Conservation (phyloP, 345 rosid species). For the Cochlearia excelsa region DNA sequence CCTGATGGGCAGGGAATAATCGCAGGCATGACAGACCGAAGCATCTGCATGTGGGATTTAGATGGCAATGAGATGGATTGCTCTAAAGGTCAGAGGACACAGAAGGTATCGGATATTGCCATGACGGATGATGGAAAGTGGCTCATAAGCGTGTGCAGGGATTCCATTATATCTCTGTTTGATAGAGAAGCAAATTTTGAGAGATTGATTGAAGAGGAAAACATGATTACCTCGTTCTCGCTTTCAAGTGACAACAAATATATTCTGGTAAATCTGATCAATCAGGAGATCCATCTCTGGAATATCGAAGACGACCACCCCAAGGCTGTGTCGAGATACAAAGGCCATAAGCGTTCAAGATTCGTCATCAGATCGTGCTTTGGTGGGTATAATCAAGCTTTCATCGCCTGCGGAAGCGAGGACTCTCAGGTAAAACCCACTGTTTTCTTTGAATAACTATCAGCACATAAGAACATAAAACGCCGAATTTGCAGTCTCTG, state of each 20-base stretch:
- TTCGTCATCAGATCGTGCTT: conserved; percentile 67
- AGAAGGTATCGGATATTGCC: conserved; percentile 58
- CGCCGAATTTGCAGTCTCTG: too few species aligned
- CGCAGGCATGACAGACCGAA: conserved; percentile 56
- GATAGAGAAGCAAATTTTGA: conserved; percentile 55
- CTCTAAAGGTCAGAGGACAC: conserved; percentile 65
- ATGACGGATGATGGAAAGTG: conserved; percentile 64
- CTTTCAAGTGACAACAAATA: conserved; percentile 57
- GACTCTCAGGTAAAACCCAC: conserved; percentile 56
- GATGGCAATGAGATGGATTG: conserved; percentile 63
- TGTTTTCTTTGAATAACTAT: neutral
- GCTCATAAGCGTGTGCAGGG: conserved; percentile 55
- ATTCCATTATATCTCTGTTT: conserved; percentile 48
- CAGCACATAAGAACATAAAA: too few species aligned
- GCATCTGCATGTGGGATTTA: conserved; percentile 68
- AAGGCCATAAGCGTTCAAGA: conserved; percentile 57
- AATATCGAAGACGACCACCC: conserved; percentile 52
- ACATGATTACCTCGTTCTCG: conserved; percentile 60
- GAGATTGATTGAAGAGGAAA: conserved; percentile 59
- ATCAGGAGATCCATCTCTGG: conserved; percentile 78
- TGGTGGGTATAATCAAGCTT: conserved; percentile 61
- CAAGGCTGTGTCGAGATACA: conserved; percentile 53
- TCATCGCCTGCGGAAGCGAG: conserved; percentile 75
- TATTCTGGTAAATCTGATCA: conserved; percentile 54
- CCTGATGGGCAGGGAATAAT: conserved; percentile 52